Conservation (phyloP, 2,329 filamentous ascomycete species). For the Ceratocystis destructans region DNA sequence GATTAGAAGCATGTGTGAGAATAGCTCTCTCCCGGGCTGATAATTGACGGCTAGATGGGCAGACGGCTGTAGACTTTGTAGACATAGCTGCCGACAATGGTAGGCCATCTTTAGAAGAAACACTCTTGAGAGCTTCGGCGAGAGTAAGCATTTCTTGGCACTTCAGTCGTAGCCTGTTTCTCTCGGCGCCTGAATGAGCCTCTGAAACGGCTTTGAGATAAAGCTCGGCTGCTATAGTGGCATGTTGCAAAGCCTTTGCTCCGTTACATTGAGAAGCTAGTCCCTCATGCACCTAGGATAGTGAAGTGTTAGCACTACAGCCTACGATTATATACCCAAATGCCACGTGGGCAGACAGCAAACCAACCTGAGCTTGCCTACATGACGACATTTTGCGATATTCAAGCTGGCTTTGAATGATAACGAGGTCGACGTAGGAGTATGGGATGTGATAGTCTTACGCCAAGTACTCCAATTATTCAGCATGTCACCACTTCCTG, state of each 20-base stretch:
- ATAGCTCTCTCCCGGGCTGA: constrained; percentile 63
- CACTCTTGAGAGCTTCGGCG: constrained; percentile 61
- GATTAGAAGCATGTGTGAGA: constrained; percentile 58
- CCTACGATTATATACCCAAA: background rate
- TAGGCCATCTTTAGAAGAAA: background rate
- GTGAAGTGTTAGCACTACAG: background rate
- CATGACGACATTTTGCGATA: background rate
- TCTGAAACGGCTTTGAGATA: constrained; percentile 64
- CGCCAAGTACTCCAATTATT: background rate
- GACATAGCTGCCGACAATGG: background rate
- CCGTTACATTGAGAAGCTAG: constrained; percentile 27
- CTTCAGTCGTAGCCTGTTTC: constrained; percentile 50
- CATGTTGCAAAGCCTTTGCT: constrained; percentile 54
- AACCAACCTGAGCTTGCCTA: constrained; percentile 7
- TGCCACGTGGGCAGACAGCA: background rate
- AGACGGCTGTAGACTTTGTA: background rate
- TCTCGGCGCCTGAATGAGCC: constrained; percentile 48
- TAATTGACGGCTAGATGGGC: constrained; percentile 36
- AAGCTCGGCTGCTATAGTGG: constrained; percentile 63
- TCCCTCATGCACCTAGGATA: constrained; percentile 28
- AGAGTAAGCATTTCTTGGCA: constrained; percentile 54
- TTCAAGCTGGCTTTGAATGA: background rate
- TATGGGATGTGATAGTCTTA: background rate
- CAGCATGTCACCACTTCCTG: background rate
- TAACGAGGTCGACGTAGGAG: background rate